Percentiles rank a stretch among this genome's conserved stretches.
Evolutionary conservation across 116 monocot genomes (phyloP).

Genomic region (Posidonia oceanica): DNA sequence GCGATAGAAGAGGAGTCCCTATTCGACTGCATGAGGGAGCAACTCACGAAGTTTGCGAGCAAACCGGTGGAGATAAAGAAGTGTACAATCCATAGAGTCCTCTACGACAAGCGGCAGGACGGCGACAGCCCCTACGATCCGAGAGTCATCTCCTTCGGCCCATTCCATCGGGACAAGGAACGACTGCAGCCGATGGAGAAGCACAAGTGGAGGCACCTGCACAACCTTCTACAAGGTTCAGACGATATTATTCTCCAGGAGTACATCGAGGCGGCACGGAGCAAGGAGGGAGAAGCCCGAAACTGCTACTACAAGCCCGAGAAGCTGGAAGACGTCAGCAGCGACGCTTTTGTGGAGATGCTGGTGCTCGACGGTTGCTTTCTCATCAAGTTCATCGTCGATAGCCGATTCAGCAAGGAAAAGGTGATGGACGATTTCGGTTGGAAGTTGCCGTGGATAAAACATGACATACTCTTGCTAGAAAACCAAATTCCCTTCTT

Average conservation of each 20-base stretch:
- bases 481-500: background rate
- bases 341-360: background rate
- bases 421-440: background rate
- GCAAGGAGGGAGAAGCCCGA: background rate
- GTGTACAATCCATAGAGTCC: background rate
- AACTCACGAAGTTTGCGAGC: background rate
- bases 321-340: background rate
- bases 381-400: background rate
- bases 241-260: background rate
- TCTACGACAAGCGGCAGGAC: background rate
- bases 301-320: background rate
- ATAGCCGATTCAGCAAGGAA: background rate
- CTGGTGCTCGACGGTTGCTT: background rate
- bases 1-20: background rate
- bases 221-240: background rate
- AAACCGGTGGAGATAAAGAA: background rate
- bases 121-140: background rate
- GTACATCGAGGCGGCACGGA: too few relatives aligned
- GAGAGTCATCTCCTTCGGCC: conserved; percentile 1
- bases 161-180: background rate
- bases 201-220: background rate
- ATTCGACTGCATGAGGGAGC: background rate
- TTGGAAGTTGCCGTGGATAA: background rate
- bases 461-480: background rate
- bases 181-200: conserved; percentile 1